Evolutionary conservation across 257 asterid species (phyloP).

Genomic region (Jacaranda mimosifolia): DNA sequence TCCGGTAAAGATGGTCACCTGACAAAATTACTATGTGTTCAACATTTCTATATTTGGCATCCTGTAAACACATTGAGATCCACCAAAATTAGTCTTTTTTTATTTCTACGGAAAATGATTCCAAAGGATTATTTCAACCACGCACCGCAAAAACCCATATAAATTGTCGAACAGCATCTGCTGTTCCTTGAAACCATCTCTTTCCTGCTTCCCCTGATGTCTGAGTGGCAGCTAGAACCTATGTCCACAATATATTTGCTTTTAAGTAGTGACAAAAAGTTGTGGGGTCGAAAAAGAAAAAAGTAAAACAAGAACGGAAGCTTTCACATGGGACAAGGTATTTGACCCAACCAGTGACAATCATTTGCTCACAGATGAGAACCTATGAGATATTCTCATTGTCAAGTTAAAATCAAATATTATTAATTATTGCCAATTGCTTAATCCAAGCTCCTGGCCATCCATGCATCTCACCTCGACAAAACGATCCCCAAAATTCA

Average conservation of each 20-base stretch:
- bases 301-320: no score
- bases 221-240: constrained; percentile 99
- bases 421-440: no score
- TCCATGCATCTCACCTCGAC: constrained; percentile 74
- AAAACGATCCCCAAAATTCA: constrained; percentile 88
- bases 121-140: constrained; percentile 3
- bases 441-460: no score
- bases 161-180: constrained; percentile 98
- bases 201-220: constrained; percentile 94
- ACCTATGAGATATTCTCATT: not conserved
- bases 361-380: not conserved
- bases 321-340: no score
- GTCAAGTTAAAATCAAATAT: not conserved
- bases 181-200: constrained; percentile 99
- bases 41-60: constrained; percentile 75
- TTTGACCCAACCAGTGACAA: no score
- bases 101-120: no score
- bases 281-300: not conserved
- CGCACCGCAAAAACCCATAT: constrained; percentile 93
- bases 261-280: not conserved
- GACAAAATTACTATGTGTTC: constrained; percentile 86
- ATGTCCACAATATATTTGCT: not conserved
- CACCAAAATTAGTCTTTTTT: constrained; percentile 26
- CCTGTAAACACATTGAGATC: constrained; percentile 51
- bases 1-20: constrained; percentile 96